Evolutionary conservation across 805 yeast genomes (phyloP), one percentile per base, ranked within the genome.

Genomic region (Ogataea allantospora): DNA sequence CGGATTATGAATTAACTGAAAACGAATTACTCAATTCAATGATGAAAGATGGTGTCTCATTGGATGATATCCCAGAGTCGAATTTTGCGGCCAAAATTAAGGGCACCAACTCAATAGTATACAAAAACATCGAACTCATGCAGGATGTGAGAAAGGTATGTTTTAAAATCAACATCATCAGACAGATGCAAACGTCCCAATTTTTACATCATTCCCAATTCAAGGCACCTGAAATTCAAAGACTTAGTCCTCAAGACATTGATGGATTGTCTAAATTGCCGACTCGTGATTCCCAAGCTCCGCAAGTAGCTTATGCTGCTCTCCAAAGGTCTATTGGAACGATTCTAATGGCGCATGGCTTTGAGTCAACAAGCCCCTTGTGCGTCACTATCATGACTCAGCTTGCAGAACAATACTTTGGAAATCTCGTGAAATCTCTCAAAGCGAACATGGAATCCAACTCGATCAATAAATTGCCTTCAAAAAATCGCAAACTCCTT

Each of bases 121-220:
- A 75, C 50, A 71, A 73, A 14, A 93, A 89, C 51, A 80, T 93
- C 29, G 65, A 70, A 1, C 75, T 83, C 46, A 86, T 93, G 71
- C 97, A 91, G 63, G 88, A 88, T 50, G 84, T 93, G 23, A 69
- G 99, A 41, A 84, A 81, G 47, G 71, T 87, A 4, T 89, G 97
- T 57, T 85, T 88, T 64, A 89, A 89, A 58, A 86, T 93, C 14
- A 80, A 91, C 4, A 66, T 88, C 33, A 86, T 93, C 42, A 71
- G 96, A 48, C 89, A 89, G 55, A 83, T 93, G 83, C 98, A 93
- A 62, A 83, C 83, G 13, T 86, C 83, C 34, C 82, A 78, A 42
- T 80, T 78, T 58, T 66, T 83, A 33, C 91, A 83, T 54, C 83
- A 81, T 35, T 73, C 88, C 0, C 91, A 83, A 51, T 67, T 80